Evolutionary conservation across 225 moss, liverwort and hornwort species (phyloP).

Genomic region (Antitrichia curtipendula): DNA sequence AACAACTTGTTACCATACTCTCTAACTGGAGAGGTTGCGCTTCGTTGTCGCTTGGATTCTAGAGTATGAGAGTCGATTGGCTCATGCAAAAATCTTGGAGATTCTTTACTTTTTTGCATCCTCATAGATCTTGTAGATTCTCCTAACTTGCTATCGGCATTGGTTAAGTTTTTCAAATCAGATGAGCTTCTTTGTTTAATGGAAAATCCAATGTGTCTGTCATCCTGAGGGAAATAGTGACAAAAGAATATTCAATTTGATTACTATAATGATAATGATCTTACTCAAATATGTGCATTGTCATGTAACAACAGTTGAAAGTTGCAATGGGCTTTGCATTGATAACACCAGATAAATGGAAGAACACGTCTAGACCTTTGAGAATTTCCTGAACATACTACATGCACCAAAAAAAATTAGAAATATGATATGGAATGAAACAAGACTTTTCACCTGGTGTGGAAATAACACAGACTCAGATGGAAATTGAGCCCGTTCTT

Average conservation of each 20-base stretch:
- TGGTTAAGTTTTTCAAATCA: constrained; percentile 1
- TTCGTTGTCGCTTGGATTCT: constrained; percentile 14
- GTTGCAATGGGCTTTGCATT: background rate
- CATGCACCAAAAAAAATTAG: background rate
- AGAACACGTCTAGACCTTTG: background rate
- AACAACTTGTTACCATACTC: constrained; percentile 17
- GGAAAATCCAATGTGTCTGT: background rate
- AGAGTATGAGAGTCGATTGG: background rate
- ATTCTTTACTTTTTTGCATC: background rate
- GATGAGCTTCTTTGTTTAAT: background rate
- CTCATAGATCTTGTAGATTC: background rate
- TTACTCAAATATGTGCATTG: background rate
- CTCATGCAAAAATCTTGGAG: background rate
- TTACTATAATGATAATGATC: background rate
- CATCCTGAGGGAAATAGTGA: background rate
- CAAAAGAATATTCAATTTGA: background rate
- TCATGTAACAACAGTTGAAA: background rate
- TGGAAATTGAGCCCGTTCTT: constrained; percentile 7
- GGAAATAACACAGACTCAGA: background rate
- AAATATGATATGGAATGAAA: background rate
- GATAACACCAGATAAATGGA: background rate
- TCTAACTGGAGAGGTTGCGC: constrained; percentile 4
- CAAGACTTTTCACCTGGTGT: background rate
- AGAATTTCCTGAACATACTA: background rate
- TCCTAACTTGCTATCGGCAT: background rate